phyloP scores from a whole-genome alignment of 108 stramenopile genomes.

The Stephanodiscus triporus region DNA sequence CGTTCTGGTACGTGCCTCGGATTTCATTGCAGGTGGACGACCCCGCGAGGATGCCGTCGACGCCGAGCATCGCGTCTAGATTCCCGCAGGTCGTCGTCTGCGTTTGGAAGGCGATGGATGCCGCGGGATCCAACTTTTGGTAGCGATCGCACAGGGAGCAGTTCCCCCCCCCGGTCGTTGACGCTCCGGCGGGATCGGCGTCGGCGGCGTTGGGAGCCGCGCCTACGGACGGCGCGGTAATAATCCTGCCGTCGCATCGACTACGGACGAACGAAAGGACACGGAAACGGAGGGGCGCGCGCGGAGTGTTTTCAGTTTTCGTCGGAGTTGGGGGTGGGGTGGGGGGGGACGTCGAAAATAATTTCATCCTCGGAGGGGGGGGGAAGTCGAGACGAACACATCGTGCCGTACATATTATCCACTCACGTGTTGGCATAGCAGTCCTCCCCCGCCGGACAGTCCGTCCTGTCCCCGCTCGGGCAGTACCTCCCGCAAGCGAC shows the following conservation, averaged over 20 bases:
- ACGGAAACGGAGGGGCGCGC: no score
- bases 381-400: no score
- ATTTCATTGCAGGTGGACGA: slow-evolving; percentile 17
- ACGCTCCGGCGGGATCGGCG: neutral
- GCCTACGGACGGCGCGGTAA: slow-evolving; percentile 22
- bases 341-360: no score
- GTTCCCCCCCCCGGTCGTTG: neutral
- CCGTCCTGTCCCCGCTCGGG: slow-evolving; percentile 12
- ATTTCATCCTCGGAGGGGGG: no score
- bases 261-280: no score
- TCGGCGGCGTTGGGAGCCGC: slow-evolving; percentile 16
- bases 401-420: no score
- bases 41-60: slow-evolving; percentile 4
- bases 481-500: neutral
- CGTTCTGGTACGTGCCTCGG: slow-evolving; percentile 10
- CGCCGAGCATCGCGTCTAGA: slow-evolving; percentile 7
- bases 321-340: no score
- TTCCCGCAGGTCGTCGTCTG: slow-evolving; percentile 23
- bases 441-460: slow-evolving; percentile 19
- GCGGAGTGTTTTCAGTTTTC: no score
- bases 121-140: neutral
- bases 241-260: slow-evolving; percentile 33
- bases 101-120: slow-evolving; percentile 13
- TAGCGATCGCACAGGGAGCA: slow-evolving; percentile 17
- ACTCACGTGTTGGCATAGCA: slow-evolving; percentile 38